Evolutionary conservation across 345 rosid genomes (phyloP), one percentile per base, ranked within the genome.

Genomic region (Hibiscus tridactylites): DNA sequence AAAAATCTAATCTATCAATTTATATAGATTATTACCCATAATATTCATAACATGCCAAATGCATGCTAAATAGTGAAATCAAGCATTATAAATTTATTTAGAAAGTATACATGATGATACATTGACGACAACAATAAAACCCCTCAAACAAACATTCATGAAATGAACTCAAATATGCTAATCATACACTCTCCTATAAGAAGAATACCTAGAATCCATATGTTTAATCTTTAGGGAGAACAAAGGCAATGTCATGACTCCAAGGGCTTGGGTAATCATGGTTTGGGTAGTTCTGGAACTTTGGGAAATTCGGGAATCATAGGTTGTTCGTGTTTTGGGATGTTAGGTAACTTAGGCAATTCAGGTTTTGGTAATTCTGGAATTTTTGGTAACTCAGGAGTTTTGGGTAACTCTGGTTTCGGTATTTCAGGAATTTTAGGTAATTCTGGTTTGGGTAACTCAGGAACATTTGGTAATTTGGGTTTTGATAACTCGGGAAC

Each of bases 401-500:
- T 21, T 21, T 21, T 21, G 21, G 58, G 59, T 7, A 54, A 19
- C 7, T 54, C 73, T 0, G 10, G 2, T 19, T 35, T 35, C 0
- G 66, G 66, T 21, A 54, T 5, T 29, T 8, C 60, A 59, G 58
- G 29, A 6, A 71, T 3, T 7, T 71, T 44, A 16, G 80, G 83
- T 52, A 79, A 73, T n/a, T 21, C 71, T 1, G 53, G 80, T 24
- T 79, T 76, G 0, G 33, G 6, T 33, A 33, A 33, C 35, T 33
- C 35, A 4, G 35, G 35, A 33, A 68, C 2, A 76, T 0, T 5
- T 82, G 84, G 80, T 12, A 78, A 0, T 26, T 82, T 69, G 3
- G 60, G 80, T 17, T 79, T 76, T 0, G 50, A 33, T 33, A 33
- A 33, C 6, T 33, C 6, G 12, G 71, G 6, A 72, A 66, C 16